Evolutionary conservation across 192 early-diverging fungal genomes (phyloP), one percentile per base, ranked within the genome.

Genomic region (Podila minutissima): DNA sequence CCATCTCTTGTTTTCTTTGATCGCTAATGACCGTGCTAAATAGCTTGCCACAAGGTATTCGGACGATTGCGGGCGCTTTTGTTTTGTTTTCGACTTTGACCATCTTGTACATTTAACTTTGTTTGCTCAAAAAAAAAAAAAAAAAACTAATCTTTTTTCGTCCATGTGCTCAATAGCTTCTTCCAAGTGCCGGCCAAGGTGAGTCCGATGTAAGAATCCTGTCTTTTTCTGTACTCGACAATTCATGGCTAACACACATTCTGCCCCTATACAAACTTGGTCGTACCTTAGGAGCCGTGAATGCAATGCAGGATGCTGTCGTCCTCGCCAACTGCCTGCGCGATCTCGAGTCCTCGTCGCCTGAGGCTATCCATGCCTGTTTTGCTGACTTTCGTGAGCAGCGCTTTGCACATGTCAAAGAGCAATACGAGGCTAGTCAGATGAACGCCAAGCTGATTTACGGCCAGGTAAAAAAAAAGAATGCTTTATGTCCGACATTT

Each of bases 151-250:
- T 46, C 12, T 3, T 15, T 15, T 46, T 46, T 46, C 41, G 41
- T 46, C 41, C 41, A 13, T 9, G 9, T 33, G 13, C 29, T 29
- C 10, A 13, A 26, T 20, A 60, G 59, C 59, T 60, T 60, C 51
- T 74, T 22, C 73, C 73, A 41, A 74, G 65, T 26, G 60, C 65
- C 20, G 73, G 73, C 28, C 73, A 74, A 67, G 73, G 72, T 74
- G 65, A 31, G 24, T 24, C 11, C 19, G 15, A 4, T 15, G 8
- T 3, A 17, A 46, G 9, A 15, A 3, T 0, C 8, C 13, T 46
- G 41, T 17, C 1, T 46, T 15, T 46, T 17, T 17, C 7, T 37
- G 10, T 11, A 37, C 35, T 37, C 13, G 4, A 46, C 15, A 46
- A 10, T 12, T 13, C 13, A 46, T 15, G 15, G 13, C 41, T 46